These are phyloP conservation scores for Brachypodium distachyon DNA, from an alignment of 202 grass and related monocot genomes.

Conservation along the genomic window DNA sequence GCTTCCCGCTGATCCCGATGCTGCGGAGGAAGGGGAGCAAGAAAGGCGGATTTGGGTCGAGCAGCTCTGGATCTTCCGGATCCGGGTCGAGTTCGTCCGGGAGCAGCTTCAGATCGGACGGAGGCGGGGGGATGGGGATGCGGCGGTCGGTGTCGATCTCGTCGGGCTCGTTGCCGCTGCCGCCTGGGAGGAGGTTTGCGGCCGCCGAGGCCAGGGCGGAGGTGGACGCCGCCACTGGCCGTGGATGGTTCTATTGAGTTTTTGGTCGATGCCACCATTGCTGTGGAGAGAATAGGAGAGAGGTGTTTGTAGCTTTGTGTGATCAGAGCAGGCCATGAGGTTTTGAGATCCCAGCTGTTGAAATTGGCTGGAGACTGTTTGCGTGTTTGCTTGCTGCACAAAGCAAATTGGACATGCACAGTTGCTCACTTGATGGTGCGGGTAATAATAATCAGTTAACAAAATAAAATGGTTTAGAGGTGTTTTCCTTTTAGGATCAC, in stretches of 20 bases:
- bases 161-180: slow-evolving; percentile 13
- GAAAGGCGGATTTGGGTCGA: too few relatives aligned
- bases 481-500: too few relatives aligned
- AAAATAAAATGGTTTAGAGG: too few relatives aligned
- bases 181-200: slow-evolving; percentile 22
- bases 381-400: not conserved
- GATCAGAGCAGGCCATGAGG: not conserved
- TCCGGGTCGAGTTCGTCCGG: not conserved
- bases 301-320: not conserved
- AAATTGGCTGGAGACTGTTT: slow-evolving; percentile 25
- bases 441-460: too few relatives aligned
- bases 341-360: slow-evolving; percentile 3
- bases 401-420: not conserved
- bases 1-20: slow-evolving; percentile 40
- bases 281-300: not conserved
- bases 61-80: not conserved
- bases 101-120: slow-evolving; percentile 36
- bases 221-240: slow-evolving; percentile 18
- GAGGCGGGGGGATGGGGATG: not conserved
- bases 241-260: slow-evolving; percentile 36
- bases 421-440: not conserved
- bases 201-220: slow-evolving; percentile 18
- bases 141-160: slow-evolving; percentile 22
- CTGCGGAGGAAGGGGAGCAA: slow-evolving; percentile 35
- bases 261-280: not conserved